Base-by-base conservation (phyloP, 2,329 filamentous ascomycete genomes). In the Huntiella decipiens region DNA sequence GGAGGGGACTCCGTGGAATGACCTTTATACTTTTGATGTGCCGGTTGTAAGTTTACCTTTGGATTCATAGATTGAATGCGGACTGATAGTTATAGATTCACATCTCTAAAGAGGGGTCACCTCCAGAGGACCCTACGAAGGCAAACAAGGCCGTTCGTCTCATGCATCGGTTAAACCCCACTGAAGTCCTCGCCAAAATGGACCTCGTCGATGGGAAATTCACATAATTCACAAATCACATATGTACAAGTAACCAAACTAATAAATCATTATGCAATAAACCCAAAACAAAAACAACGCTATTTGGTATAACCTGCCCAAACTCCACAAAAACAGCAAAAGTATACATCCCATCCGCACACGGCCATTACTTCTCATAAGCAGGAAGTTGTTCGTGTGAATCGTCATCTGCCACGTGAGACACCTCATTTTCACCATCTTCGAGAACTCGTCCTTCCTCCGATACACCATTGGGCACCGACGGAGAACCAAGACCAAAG, bases 11-110 rank as follows among this genome's bases (percentile, higher is more conserved):
- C 70, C 65, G 17, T 88, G 82, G 82, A 76, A 73, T 55, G 68
- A 77, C 42, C 56, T 85, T 1, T 88, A 88, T 57, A 82, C 86
- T 48, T 83, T 86, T 57, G 82, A 88, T 53, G 82, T 83, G 5
- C 82, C 82, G 0, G 82, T 87, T 56, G 82, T 87, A 64, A 55
- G 69, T 60, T 13, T 5, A n/a, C 7, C 11, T 31, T 35, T 22
- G 1, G 36, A 15, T 13, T 6, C 7, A 33, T 6, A 2, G 5
- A 11, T 10, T 16, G 7, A n/a, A 40, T 16, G 22, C 13, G 6
- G 45, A 35, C 12, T 32, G 28, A 19, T n/a, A 13, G 22, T n/a
- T 13, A 37, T 12, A 76, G 73, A 73, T 76, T 51, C 73, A 77
- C 50, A 65, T 87, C 50, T 77, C 75, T 62, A 77, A 73, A 53